phyloP scores from a whole-genome alignment of 2,329 filamentous ascomycete genomes.

The Colletotrichum plurivorum region DNA sequence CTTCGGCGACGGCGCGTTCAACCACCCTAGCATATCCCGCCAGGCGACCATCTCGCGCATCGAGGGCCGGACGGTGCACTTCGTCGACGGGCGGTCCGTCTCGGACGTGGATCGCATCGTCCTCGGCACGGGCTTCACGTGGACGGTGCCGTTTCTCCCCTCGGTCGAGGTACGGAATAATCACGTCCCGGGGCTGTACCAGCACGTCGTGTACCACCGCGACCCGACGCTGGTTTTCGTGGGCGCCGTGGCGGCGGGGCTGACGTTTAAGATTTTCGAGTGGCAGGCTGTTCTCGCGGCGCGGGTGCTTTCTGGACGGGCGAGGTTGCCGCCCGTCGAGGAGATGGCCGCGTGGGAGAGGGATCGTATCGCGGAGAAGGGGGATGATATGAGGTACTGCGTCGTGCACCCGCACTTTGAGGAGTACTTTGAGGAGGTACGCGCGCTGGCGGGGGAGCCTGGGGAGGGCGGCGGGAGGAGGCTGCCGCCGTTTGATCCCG shows the following conservation, averaged over 20 bases:
- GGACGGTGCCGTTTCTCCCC: slow-evolving; percentile 74
- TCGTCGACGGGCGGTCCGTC: slow-evolving; percentile 68
- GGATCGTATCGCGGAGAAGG: slow-evolving; percentile 65
- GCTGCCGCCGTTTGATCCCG: slow-evolving; percentile 59
- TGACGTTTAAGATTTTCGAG: slow-evolving; percentile 79
- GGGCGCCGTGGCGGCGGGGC: slow-evolving; percentile 68
- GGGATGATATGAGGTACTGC: slow-evolving; percentile 70
- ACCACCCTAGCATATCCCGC: slow-evolving; percentile 66
- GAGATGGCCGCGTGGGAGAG: slow-evolving; percentile 71
- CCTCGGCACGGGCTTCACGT: slow-evolving; percentile 77
- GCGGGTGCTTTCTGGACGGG: slow-evolving; percentile 68
- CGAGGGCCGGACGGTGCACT: slow-evolving; percentile 63
- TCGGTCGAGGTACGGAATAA: slow-evolving; percentile 66
- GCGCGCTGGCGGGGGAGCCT: slow-evolving; percentile 63
- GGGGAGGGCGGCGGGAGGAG: slow-evolving; percentile 57
- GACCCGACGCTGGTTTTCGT: slow-evolving; percentile 71
- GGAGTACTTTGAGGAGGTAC: slow-evolving; percentile 73
- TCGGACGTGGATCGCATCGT: slow-evolving; percentile 72
- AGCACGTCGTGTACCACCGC: slow-evolving; percentile 68
- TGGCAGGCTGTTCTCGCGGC: slow-evolving; percentile 77
- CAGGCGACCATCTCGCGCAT: slow-evolving; percentile 64
- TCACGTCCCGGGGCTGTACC: slow-evolving; percentile 68
- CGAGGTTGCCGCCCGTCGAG: slow-evolving; percentile 60
- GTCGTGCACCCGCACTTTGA: slow-evolving; percentile 74
- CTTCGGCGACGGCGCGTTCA: slow-evolving; percentile 72